Base-by-base conservation (phyloP, 2,329 filamentous ascomycete species). In the Trichoderma koningiopsis region DNA sequence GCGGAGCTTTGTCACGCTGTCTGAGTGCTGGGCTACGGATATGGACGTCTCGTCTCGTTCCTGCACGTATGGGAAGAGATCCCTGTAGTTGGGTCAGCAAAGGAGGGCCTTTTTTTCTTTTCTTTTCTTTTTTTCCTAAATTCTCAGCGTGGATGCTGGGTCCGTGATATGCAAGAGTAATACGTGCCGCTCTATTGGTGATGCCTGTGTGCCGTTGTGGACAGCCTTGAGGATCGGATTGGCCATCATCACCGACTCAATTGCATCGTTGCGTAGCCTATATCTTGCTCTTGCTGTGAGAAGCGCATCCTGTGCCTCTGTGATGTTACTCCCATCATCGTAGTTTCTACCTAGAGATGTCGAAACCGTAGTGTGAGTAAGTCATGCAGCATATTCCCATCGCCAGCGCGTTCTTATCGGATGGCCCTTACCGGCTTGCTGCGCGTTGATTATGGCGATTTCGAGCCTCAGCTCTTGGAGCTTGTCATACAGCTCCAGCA, bases 151-250 rank as follows among this genome's bases (percentile, higher is more conserved):
- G 11, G 63, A 31, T 31, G 31, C 40, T 58, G 29, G 40, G 29
- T 33, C 57, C 52, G 19, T 43, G 19, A 47, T 56, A 47, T 53
- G 47, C 56, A 55, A 33, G 33, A 33, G 58, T 37, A 29, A 31
- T 19, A 71, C 78, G 49, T 84, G 92, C 92, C 88, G 87, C 80
- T 96, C 92, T 64, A 89, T 83, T 56, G 87, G 86, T 2, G 88
- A 87, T 22, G 88, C 86, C 70, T 87, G 85, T 14, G 86, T 87
- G 55, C 89, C 89, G 70, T 87, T 83, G 77, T 96, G 92, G 49
- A 95, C 88, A 7, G 93, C 91, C 75, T 92, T 92, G 69, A 96
- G 82, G 52, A 92, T 89, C 8, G 93, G 92, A 74, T 93, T 91
- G 68, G 89, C 89, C 73, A 88, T 88, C 72, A 96, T 80, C 65